phyloP scores from a whole-genome alignment of 352 stramenopile genomes.

The Lagenidium giganteum region DNA sequence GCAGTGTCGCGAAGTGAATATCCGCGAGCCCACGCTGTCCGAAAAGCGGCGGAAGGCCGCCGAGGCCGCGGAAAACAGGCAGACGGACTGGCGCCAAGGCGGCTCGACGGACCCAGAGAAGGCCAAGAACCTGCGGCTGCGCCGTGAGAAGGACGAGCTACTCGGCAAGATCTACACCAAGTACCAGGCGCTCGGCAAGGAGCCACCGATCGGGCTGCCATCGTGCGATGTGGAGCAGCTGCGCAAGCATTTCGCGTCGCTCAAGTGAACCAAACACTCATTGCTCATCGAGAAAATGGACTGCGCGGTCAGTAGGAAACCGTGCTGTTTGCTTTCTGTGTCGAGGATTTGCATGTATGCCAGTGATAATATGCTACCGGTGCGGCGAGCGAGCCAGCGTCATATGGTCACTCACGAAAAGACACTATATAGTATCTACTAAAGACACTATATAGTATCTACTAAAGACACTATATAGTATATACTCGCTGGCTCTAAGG shows the following conservation, averaged over 20 bases:
- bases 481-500: too few species aligned
- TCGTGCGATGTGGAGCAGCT: constrained; percentile 78
- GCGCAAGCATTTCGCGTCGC: constrained; percentile 64
- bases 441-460: too few species aligned
- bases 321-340: too few species aligned
- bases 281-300: too few species aligned
- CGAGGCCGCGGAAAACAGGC: constrained; percentile 57
- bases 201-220: constrained; percentile 75
- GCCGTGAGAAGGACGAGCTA: constrained; percentile 81
- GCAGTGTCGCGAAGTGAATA: neutral
- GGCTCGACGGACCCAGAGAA: constrained; percentile 58
- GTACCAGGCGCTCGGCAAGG: constrained; percentile 69
- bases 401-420: too few species aligned
- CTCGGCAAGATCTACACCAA: constrained; percentile 75
- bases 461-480: too few species aligned
- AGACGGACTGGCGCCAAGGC: constrained; percentile 76
- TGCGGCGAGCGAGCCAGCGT: too few species aligned
- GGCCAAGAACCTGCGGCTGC: constrained; percentile 48
- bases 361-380: too few species aligned
- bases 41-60: constrained; percentile 64
- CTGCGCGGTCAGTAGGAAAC: too few species aligned
- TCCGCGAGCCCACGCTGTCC: constrained; percentile 41
- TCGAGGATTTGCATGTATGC: too few species aligned
- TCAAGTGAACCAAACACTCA: constrained; percentile 19
- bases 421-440: too few species aligned